Percentiles rank a stretch among this genome's conserved stretches.
phyloP scores from a whole-genome alignment of 192 early-diverging fungal species.

The Linnemannia exigua region DNA sequence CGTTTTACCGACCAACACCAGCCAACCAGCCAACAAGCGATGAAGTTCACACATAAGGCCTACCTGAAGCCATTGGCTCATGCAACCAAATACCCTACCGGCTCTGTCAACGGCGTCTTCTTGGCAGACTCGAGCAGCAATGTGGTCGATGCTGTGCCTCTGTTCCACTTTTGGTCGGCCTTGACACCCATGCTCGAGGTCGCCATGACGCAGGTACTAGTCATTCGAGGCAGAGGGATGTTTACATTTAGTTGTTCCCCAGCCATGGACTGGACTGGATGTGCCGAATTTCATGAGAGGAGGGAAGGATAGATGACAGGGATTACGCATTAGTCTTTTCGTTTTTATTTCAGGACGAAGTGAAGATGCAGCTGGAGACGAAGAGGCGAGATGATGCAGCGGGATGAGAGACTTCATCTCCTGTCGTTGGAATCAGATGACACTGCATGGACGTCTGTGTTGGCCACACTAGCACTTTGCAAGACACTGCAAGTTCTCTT shows the following conservation, averaged over 20 bases:
- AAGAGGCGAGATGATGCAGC: neutral
- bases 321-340: no score
- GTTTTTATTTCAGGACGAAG: neutral
- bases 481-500: neutral
- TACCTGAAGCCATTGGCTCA: slow-evolving; percentile 86
- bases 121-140: slow-evolving; percentile 57
- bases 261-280: no score
- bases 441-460: neutral
- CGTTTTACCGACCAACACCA: neutral
- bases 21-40: slow-evolving; percentile 3
- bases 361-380: neutral
- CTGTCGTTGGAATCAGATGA: neutral
- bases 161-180: slow-evolving; percentile 85
- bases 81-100: slow-evolving; percentile 84
- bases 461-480: neutral
- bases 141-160: slow-evolving; percentile 81
- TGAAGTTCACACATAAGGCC: slow-evolving; percentile 68
- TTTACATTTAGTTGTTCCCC: no score
- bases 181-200: slow-evolving; percentile 89
- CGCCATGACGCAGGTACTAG: slow-evolving; percentile 84
- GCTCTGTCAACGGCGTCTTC: slow-evolving; percentile 85
- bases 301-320: neutral
- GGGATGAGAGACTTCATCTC: neutral
- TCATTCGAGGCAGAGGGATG: no score
- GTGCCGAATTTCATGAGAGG: neutral